Evolutionary conservation across 108 stramenopile genomes (phyloP), one percentile per base, ranked within the genome.

Genomic region (Schizochytrium sp.): DNA sequence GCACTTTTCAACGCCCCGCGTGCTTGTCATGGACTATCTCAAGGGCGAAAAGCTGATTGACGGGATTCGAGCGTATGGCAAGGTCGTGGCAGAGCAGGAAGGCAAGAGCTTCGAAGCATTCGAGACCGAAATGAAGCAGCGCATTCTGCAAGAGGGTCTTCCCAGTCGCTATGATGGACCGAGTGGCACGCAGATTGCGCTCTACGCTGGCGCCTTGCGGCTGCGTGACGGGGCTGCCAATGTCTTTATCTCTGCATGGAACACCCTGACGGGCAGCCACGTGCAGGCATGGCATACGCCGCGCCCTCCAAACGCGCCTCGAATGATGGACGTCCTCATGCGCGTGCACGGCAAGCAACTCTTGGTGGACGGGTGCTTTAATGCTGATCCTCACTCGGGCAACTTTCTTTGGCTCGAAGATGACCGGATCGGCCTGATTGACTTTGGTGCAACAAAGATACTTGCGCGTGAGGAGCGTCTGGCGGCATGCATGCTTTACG

Each of bases 321-420:
- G 76, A 14, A 8, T 83, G 16, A 83, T 83, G 76, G 76, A 83
- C 4, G 51, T 53, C 12, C 51, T 83, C 5, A 83, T 83, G 76
- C 76, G 76, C n/a, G 76, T 83, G 6, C 76, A 83, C 76, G 76
- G 76, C 51, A 53, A 83, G 45, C 76, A 83, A 23, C 76, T 83
- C 51, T 34, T 83, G 18, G 48, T 47, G 16, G 45, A 53, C 45
- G 76, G 76, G 43, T 47, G 48, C 51, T 83, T 83, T 34, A 83
- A 83, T 45, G 76, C 76, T 6, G 76, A 83, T 23, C 76, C 76
- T 14, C 76, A 83, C 76, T 47, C 76, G 45, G 76, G 76, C 19
- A 83, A 83, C 28, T 83, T 83, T 28, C 12, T 83, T 12, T 53
- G 45, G 51, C 76, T 83, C n/a, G 76, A 83, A 6, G 76, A 83